These are phyloP conservation scores for Bocquillonia castaneifolia DNA, from an alignment of 441 rosid genomes.

Conservation along the genomic window DNA sequence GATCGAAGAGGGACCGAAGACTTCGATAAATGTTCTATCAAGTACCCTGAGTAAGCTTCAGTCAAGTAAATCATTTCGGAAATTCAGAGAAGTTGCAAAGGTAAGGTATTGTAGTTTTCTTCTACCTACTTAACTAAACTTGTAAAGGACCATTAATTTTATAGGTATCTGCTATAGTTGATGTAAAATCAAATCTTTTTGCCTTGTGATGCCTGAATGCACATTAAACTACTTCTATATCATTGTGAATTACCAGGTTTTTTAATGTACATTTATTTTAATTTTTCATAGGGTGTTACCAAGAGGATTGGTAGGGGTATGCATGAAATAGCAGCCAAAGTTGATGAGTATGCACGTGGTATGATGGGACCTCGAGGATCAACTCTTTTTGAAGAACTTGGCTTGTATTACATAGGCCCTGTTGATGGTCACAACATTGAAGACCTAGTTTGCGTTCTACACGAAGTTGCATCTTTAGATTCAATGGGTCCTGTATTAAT, in stretches of 20 bases:
- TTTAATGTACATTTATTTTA: slow-evolving; percentile 1
- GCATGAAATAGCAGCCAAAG: slow-evolving; percentile 93
- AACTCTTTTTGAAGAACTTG: slow-evolving; percentile 93
- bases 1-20: slow-evolving; percentile 62
- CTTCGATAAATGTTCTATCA: slow-evolving; percentile 70
- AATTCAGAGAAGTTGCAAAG: slow-evolving; percentile 84
- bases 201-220: slow-evolving; percentile 4
- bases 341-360: slow-evolving; percentile 97
- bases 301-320: slow-evolving; percentile 77
- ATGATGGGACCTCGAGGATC: slow-evolving; percentile 88
- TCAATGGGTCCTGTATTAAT: slow-evolving; percentile 90
- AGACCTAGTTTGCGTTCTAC: slow-evolving; percentile 74
- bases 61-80: slow-evolving; percentile 78
- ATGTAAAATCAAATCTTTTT: neutral
- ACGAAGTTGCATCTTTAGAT: slow-evolving; percentile 72
- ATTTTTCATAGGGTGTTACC: slow-evolving; percentile 53
- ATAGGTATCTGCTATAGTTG: slow-evolving; percentile 5
- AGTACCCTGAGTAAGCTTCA: slow-evolving; percentile 82
- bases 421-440: slow-evolving; percentile 89
- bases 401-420: slow-evolving; percentile 88
- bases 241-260: slow-evolving; percentile 10
- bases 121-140: slow-evolving; percentile 14
- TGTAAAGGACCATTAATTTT: neutral
- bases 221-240: neutral
- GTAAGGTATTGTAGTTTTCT: slow-evolving; percentile 33